phyloP scores from a whole-genome alignment of 2,329 filamentous ascomycete genomes.

The Xylogone sp. region DNA sequence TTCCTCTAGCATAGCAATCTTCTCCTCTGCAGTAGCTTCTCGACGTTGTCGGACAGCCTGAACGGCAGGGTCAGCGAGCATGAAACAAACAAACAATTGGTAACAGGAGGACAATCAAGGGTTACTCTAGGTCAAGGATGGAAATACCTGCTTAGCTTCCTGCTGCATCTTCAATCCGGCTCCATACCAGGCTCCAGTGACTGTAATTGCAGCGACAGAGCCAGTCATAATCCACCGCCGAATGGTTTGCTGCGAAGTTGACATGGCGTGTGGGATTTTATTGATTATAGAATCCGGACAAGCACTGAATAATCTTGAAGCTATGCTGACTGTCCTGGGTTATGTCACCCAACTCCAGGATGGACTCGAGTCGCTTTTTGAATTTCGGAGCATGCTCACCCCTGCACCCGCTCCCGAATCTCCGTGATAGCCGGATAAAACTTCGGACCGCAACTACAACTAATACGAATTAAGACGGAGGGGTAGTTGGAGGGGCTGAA shows the following conservation, averaged over 20 bases:
- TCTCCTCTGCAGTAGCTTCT: conserved; percentile 48
- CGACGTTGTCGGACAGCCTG: conserved; percentile 42
- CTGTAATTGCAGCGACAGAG: conserved; percentile 51
- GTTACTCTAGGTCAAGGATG: neutral
- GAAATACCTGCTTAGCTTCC: conserved; percentile 43
- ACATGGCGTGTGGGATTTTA: neutral
- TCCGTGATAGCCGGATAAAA: neutral
- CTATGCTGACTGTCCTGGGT: too few species aligned
- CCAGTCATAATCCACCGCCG: conserved; percentile 50
- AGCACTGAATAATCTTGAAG: too few species aligned
- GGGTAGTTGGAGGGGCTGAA: neutral
- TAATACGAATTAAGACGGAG: neutral
- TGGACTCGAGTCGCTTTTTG: too few species aligned
- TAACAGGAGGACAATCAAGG: neutral
- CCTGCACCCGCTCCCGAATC: neutral
- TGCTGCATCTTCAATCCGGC: conserved; percentile 52
- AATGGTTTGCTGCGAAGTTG: conserved; percentile 29
- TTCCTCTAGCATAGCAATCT: conserved; percentile 48
- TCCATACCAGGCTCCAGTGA: conserved; percentile 55
- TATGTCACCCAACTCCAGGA: too few species aligned
- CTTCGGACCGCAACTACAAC: neutral
- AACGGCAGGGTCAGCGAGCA: neutral
- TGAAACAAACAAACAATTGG: neutral
- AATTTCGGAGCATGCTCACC: neutral
- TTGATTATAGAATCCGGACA: neutral